A percentile compares a stretch with the other conserved stretches of the same genome.
These are phyloP conservation scores for Mucor racemosus DNA, from an alignment of 371 early-diverging fungal genomes.

Conservation along the genomic window DNA sequence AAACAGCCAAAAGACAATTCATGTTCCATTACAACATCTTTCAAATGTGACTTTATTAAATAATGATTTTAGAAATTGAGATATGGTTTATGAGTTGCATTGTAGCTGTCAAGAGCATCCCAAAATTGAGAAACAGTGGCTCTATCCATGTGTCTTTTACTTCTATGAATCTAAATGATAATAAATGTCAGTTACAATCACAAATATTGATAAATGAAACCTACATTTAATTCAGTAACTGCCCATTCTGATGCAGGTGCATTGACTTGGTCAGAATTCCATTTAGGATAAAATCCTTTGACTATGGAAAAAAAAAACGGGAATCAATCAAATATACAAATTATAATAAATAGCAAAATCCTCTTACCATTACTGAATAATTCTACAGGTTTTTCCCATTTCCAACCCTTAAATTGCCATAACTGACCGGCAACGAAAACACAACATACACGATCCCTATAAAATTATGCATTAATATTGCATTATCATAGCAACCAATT, in stretches of 20 bases:
- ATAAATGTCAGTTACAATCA: background rate
- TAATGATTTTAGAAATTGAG: conserved; percentile 41
- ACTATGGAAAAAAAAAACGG: conserved; percentile 35
- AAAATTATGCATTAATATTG: too few relatives aligned
- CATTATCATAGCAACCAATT: too few relatives aligned
- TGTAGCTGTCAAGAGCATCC: conserved; percentile 72
- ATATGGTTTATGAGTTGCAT: conserved; percentile 61
- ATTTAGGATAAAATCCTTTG: conserved; percentile 83
- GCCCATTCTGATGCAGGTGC: conserved; percentile 74
- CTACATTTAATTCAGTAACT: conserved; percentile 72
- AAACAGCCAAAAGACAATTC: too few relatives aligned
- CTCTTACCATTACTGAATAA: conserved; percentile 75
- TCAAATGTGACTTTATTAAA: background rate
- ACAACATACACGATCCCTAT: conserved; percentile 79
- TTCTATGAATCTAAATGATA: conserved; percentile 66
- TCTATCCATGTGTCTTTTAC: conserved; percentile 76
- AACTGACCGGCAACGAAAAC: conserved; percentile 87
- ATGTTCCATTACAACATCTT: background rate
- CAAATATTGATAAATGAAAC: background rate
- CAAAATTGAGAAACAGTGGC: conserved; percentile 81
- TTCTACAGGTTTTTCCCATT: conserved; percentile 80
- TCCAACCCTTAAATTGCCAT: conserved; percentile 96
- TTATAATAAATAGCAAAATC: background rate
- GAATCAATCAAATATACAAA: background rate
- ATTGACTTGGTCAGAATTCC: conserved; percentile 70